Evolutionary conservation across 257 asterid genomes (phyloP), one percentile per base, ranked within the genome.

Genomic region (Solanum lycopersicoides): DNA sequence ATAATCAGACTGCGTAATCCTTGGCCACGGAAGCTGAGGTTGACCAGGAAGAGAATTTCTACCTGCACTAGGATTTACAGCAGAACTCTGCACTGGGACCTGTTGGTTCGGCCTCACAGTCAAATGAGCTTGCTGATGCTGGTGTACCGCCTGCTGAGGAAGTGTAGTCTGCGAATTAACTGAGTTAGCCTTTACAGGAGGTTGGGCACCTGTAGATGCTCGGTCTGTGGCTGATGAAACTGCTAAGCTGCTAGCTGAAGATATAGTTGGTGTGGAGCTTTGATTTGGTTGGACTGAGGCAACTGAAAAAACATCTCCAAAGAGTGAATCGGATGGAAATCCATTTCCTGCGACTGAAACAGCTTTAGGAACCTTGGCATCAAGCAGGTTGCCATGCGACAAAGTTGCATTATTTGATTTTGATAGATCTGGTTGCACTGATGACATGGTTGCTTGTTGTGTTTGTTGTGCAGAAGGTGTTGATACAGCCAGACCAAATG

Each of bases 21-120:
- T 97, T 86, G 99, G 98, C 99, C 99, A 96, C 74, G 95, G 94
- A 90, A 93, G 59, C 86, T 93, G 98, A 87, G 97, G 86, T 86
- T 92, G 96, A 13, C 88, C 90, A 66, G 91, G 44, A 66, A 45
- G 71, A 86, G 87, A 82, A 87, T 88, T 89, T 89, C 93, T 93
- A 65, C 91, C 89, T 88, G 90, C 93, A 89, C 82, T 88, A 88
- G 96, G 93, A 91, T 88, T 34, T 68, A 90, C 83, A 47, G 94
- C 80, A 83, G 97, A 87, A 66, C 89, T 89, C 87, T 89, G 95
- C 72, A 91, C 88, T 21, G 86, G 75, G 86, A 88, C 88, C 84
- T 91, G 91, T 88, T 91, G 98, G 88, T 92, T 91, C 71, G 91
- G 88, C 88, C 89, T 93, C 87, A 83, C 93, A 30, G 90, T 75